Percentiles rank a stretch among this genome's conserved stretches.
phyloP scores from a whole-genome alignment of 768 basidiomycete species.

The Mycena galopus region DNA sequence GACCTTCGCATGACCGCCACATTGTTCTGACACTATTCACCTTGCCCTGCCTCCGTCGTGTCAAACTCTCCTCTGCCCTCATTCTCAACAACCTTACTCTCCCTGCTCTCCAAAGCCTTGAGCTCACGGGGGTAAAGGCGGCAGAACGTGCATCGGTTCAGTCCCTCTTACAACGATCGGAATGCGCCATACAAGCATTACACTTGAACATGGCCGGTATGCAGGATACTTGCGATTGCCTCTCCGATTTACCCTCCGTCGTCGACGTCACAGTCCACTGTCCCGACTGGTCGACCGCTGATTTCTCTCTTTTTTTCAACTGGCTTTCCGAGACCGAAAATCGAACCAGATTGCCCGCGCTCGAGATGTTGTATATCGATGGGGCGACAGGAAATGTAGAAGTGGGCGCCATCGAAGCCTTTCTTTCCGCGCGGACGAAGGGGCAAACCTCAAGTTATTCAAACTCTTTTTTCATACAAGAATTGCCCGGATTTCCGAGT shows the following conservation, averaged over 20 bases:
- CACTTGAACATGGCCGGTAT: background rate
- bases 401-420: background rate
- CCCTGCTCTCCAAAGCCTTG: background rate
- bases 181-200: background rate
- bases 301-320: background rate
- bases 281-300: background rate
- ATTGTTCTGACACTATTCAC: background rate
- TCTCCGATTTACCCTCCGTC: background rate
- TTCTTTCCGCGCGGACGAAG: background rate
- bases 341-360: background rate
- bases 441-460: background rate
- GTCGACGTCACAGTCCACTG: background rate
- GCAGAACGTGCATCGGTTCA: background rate
- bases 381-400: background rate
- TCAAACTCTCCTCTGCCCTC: background rate
- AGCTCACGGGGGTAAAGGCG: background rate
- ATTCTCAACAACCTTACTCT: background rate
- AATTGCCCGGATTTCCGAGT: background rate
- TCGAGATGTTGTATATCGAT: background rate
- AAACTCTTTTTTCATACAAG: constrained; percentile 1
- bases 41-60: background rate
- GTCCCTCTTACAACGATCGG: background rate
- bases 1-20: background rate
- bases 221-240: background rate
- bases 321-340: background rate